Percentiles rank a stretch among this genome's conserved stretches.
Conservation (phyloP, 1,284 basidiomycete species). For the Polyporus tsugae region DNA sequence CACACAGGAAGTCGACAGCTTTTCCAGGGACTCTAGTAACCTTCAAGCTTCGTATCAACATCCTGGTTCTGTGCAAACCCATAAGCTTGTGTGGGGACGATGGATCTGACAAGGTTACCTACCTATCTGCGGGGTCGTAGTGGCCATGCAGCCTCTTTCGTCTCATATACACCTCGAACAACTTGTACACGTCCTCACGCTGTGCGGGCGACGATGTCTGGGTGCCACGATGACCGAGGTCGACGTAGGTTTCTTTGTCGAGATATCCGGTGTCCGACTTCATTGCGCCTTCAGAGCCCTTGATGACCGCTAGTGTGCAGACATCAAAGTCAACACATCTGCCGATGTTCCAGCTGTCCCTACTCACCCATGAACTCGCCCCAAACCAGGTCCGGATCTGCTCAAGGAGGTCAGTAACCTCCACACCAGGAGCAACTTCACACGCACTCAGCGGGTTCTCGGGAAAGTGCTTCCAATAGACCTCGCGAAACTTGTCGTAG, state of each 20-base stretch:
- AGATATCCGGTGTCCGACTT: slow-evolving; percentile 48
- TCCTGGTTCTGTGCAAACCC: slow-evolving; percentile 53
- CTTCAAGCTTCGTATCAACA: slow-evolving; percentile 52
- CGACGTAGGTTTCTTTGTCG: slow-evolving; percentile 52
- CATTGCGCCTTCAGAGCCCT: slow-evolving; percentile 65
- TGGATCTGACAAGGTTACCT: slow-evolving; percentile 39
- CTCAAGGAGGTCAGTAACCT: background rate
- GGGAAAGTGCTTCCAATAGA: slow-evolving; percentile 72
- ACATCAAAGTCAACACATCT: background rate
- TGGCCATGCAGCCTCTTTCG: slow-evolving; percentile 54
- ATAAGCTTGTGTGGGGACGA: too few species aligned
- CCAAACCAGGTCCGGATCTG: slow-evolving; percentile 71
- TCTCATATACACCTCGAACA: slow-evolving; percentile 53
- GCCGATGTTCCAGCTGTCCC: background rate
- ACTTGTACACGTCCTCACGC: slow-evolving; percentile 15
- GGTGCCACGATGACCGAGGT: slow-evolving; percentile 47
- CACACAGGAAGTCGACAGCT: slow-evolving; percentile 66
- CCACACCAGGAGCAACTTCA: background rate
- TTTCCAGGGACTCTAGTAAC: slow-evolving; percentile 46
- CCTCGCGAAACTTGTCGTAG: slow-evolving; percentile 56
- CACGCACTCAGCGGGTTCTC: slow-evolving; percentile 58
- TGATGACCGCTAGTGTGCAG: slow-evolving; percentile 62
- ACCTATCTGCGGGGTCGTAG: slow-evolving; percentile 72
- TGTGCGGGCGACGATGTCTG: slow-evolving; percentile 28
- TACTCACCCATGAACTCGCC: slow-evolving; percentile 68